phyloP scores from a whole-genome alignment of 768 basidiomycete genomes.

The Suillus plorans region DNA sequence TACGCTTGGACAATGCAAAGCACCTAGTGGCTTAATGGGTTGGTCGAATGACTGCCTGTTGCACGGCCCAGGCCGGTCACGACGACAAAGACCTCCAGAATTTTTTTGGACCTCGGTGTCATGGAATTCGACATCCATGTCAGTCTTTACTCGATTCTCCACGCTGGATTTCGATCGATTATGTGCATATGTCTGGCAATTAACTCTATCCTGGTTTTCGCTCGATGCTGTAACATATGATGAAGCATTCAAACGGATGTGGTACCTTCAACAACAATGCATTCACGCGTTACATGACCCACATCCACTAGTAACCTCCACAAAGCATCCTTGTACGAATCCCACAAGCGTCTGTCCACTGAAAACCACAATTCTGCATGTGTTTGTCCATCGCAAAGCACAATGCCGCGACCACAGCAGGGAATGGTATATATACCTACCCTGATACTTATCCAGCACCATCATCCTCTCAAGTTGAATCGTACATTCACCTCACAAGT shows the following conservation, averaged over 20 bases:
- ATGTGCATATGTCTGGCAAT: neutral
- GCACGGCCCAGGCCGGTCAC: too few species aligned
- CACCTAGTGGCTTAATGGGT: neutral
- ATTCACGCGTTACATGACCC: neutral
- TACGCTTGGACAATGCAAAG: neutral
- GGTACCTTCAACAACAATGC: too few species aligned
- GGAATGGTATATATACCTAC: neutral
- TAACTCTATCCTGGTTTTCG: too few species aligned
- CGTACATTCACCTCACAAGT: neutral
- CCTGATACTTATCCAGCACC: neutral
- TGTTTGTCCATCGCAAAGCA: neutral
- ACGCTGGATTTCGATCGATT: too few species aligned
- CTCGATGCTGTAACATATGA: too few species aligned
- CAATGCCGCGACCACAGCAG: neutral
- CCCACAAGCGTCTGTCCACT: neutral
- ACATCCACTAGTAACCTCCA: neutral
- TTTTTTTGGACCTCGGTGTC: neutral
- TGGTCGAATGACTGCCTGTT: neutral
- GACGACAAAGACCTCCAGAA: neutral
- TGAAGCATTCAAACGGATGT: too few species aligned
- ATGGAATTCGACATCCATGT: too few species aligned
- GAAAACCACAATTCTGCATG: too few species aligned
- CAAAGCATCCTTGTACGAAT: neutral
- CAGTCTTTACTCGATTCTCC: neutral
- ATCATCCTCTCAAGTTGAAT: neutral